Conservation (phyloP, 208 protist species). For the Porcisia deanei region DNA sequence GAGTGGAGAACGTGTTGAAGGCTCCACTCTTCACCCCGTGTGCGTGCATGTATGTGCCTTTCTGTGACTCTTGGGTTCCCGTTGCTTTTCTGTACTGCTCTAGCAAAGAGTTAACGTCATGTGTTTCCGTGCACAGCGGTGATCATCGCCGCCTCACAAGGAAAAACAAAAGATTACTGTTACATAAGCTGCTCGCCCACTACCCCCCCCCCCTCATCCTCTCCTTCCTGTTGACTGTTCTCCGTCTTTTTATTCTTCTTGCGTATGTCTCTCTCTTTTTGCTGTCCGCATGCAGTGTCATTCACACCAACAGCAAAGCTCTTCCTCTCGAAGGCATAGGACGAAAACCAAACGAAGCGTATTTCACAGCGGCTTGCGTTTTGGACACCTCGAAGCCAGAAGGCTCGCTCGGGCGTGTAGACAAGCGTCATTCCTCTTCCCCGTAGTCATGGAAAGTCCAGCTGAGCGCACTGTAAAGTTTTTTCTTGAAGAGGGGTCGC, state of each 20-base stretch:
- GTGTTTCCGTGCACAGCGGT: background rate
- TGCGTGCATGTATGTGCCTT: background rate
- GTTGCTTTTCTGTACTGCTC: slow-evolving; percentile 5
- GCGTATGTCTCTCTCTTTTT: background rate
- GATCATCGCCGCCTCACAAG: background rate
- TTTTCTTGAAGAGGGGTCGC: slow-evolving; percentile 25
- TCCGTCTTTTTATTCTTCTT: background rate
- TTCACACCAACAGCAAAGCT: background rate
- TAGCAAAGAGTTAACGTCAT: background rate
- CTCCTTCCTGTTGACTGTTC: no score
- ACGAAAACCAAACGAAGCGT: background rate
- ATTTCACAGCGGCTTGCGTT: background rate
- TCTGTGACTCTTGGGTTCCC: background rate
- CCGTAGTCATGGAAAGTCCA: background rate
- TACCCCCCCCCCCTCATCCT: no score
- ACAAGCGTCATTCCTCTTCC: background rate
- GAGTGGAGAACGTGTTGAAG: no score
- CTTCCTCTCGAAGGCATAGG: background rate
- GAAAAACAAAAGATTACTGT: background rate
- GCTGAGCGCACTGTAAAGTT: slow-evolving; percentile 30
- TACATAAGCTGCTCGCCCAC: background rate
- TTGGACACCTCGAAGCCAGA: background rate
- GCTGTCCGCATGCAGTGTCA: background rate
- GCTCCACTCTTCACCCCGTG: background rate
- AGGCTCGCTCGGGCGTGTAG: no score